Evolutionary conservation across 768 basidiomycete species (phyloP), one percentile per base, ranked within the genome.

Genomic region (Paxillus ammoniavirescens): DNA sequence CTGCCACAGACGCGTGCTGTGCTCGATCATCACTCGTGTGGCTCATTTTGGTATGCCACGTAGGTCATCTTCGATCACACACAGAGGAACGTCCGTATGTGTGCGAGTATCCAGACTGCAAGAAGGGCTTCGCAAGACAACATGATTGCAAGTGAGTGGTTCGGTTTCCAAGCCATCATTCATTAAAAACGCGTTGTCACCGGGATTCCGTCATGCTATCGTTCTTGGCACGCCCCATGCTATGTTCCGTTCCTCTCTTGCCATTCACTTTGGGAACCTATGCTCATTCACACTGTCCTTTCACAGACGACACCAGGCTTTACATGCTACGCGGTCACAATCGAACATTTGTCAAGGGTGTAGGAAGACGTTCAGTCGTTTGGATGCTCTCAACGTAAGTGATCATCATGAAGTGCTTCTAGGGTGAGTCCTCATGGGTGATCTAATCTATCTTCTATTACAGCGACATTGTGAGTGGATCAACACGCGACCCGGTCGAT

Each of bases 41-140:
- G 47, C 18, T 30, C 36, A 45, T 50, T 49, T 44, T 49, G 51
- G 50, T 49, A 2, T 14, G 15, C 40, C 1, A 7, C 61, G 41
- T 72, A 89, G 94, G 94, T 50, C 94, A 97, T 76, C 72, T 98
- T 56, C 82, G 94, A 63, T 96, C 94, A 15, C 94, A 98, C 71
- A 96, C 93, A 8, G 93, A 96, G 69, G 93, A 97, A 72, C 80
- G 93, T 50, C 94, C 94, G 36, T 98, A 93, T 72, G 83, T 91
- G 55, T 97, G 94, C 69, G 87, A 91, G 54, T 94, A 89, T 82
- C 90, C 91, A 12, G 93, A 93, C 30, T 98, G 94, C 70, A 89
- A 89, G 67, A 98, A 97, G 69, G 89, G 91, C 23, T 96, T 97
- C 68, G 94, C 94, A 47, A 82, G 94, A 42, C 92, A 95, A 69